Percentiles rank a stretch among this genome's conserved stretches.
Conservation (phyloP, 345 rosid genomes). For the Cochlearia excelsa region DNA sequence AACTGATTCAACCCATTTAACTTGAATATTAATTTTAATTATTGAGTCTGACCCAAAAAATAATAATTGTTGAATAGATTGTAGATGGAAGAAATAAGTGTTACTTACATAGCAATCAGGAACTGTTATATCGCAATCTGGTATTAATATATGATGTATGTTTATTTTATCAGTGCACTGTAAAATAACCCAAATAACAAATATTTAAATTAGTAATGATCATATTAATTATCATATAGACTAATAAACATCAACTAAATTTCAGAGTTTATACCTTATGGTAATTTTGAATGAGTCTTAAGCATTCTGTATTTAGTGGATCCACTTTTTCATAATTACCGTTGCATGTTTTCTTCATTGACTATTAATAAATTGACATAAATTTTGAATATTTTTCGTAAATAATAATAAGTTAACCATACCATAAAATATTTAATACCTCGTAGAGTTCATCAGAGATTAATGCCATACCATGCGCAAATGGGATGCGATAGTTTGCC, state of each 20-base stretch:
- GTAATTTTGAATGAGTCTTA: not conserved
- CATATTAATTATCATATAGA: not conserved
- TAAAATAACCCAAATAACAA: not conserved
- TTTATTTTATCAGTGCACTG: slow-evolving; percentile 17
- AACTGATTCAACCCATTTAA: too few relatives aligned
- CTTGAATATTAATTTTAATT: too few relatives aligned
- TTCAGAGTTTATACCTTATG: not conserved
- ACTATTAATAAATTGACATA: too few relatives aligned
- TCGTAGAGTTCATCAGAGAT: slow-evolving; percentile 54
- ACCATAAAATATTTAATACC: slow-evolving; percentile 27
- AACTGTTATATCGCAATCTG: slow-evolving; percentile 14
- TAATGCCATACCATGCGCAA: slow-evolving; percentile 47
- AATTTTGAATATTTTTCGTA: too few relatives aligned
- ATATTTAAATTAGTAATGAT: not conserved
- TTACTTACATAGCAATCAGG: slow-evolving; percentile 23
- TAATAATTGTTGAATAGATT: too few relatives aligned
- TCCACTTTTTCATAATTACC: slow-evolving; percentile 8
- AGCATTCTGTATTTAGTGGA: slow-evolving; percentile 2
- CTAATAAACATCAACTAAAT: not conserved
- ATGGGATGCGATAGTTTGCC: slow-evolving; percentile 33
- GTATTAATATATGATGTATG: not conserved
- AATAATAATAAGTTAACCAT: too few relatives aligned
- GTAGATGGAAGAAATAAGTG: not conserved
- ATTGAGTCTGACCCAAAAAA: too few relatives aligned
- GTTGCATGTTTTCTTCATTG: slow-evolving; percentile 20